A percentile compares a stretch with the other conserved stretches of the same genome.
Evolutionary conservation across 495 filamentous ascomycete genomes (phyloP).

Genomic region (Geopyxis carbonaria): DNA sequence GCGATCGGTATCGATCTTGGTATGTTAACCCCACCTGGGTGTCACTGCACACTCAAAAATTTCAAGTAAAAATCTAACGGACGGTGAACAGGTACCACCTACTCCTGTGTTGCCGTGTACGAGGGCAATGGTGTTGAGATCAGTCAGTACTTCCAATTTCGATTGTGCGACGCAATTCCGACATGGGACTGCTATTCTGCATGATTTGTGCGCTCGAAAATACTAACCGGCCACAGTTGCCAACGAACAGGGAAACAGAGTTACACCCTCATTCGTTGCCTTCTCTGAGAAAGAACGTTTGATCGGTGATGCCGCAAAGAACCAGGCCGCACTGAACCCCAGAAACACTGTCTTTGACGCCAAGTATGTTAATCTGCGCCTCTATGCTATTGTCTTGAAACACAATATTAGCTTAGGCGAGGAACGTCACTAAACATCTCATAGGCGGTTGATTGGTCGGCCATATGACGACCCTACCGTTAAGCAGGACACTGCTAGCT

Average conservation of each 20-base stretch:
- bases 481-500: constrained; percentile 94
- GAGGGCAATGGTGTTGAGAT: constrained; percentile 99
- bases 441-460: constrained; percentile 81
- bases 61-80: constrained; percentile 8
- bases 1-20: constrained; percentile 99
- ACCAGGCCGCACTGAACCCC: constrained; percentile 99
- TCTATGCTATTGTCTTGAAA: not conserved
- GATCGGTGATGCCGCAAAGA: constrained; percentile 98
- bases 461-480: constrained; percentile 88
- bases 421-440: constrained; percentile 5
- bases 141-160: constrained; percentile 39
- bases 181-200: constrained; percentile 10
- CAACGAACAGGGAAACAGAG: constrained; percentile 99
- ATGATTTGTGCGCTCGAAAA: not conserved
- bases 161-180: constrained; percentile 1
- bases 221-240: constrained; percentile 35
- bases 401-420: not conserved
- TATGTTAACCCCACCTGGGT: constrained; percentile 31
- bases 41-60: constrained; percentile 11
- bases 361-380: constrained; percentile 50
- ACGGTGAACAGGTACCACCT: constrained; percentile 64
- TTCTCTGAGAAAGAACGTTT: constrained; percentile 97
- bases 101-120: constrained; percentile 99
- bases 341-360: constrained; percentile 96
- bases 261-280: constrained; percentile 93